These are phyloP conservation scores for Thelonectria blattea DNA, from an alignment of 2,329 filamentous ascomycete species.

Conservation along the genomic window DNA sequence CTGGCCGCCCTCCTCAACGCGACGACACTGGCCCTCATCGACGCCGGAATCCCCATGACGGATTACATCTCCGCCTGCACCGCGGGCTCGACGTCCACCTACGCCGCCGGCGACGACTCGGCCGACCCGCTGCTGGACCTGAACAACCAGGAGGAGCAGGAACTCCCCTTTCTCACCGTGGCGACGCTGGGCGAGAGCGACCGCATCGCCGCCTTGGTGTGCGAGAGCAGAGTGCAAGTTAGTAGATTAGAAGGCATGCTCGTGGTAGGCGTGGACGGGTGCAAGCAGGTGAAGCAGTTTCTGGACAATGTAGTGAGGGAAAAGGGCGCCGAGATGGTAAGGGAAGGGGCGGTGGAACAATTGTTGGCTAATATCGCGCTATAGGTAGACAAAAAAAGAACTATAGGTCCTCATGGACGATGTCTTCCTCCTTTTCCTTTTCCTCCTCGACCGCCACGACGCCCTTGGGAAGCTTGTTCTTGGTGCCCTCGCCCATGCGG, in stretches of 20 bases:
- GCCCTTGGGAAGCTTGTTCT: conserved; percentile 73
- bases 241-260: conserved; percentile 88
- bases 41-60: conserved; percentile 94
- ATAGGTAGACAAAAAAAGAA: conserved; percentile 13
- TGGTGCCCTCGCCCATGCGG: conserved; percentile 83
- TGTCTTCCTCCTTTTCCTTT: conserved; percentile 35
- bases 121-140: conserved; percentile 83
- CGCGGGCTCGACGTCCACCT: conserved; percentile 76
- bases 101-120: conserved; percentile 67
- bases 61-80: conserved; percentile 91
- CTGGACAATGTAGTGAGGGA: conserved; percentile 80
- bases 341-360: conserved; percentile 58
- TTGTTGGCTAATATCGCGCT: conserved; percentile 29
- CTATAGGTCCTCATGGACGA: conserved; percentile 59
- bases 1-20: conserved; percentile 92
- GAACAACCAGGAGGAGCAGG: conserved; percentile 81
- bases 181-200: conserved; percentile 78
- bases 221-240: conserved; percentile 89
- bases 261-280: conserved; percentile 89
- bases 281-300: conserved; percentile 81
- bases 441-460: conserved; percentile 51
- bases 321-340: conserved; percentile 69
- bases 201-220: conserved; percentile 77
- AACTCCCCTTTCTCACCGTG: conserved; percentile 87
- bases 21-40: conserved; percentile 86